These are phyloP conservation scores for Amanita phalloides DNA, from an alignment of 768 basidiomycete genomes.

Conservation along the genomic window DNA sequence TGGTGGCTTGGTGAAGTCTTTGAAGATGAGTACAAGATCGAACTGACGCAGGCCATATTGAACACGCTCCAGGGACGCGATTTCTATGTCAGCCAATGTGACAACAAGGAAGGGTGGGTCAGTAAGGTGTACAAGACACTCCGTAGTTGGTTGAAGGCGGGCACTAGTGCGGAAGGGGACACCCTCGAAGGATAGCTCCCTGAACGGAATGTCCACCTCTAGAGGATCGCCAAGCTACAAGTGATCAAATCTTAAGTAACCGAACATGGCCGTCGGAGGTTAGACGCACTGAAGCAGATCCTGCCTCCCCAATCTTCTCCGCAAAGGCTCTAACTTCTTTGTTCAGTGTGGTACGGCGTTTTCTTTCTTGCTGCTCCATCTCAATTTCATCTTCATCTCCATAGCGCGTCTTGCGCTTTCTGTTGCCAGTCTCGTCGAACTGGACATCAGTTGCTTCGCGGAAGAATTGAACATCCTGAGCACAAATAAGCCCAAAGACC, in stretches of 20 bases:
- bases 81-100: conserved; percentile 89
- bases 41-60: conserved; percentile 96
- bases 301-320: conserved; percentile 83
- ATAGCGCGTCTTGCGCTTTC: conserved; percentile 93
- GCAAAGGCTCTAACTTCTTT: conserved; percentile 92
- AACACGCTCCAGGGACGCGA: conserved; percentile 93
- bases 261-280: background rate
- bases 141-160: conserved; percentile 90
- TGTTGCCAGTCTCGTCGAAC: conserved; percentile 98
- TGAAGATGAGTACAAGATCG: conserved; percentile 94
- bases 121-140: conserved; percentile 90
- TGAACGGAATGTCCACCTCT: conserved; percentile 94
- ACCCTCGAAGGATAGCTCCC: conserved; percentile 93
- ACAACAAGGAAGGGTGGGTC: conserved; percentile 96
- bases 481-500: background rate
- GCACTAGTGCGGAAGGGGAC: conserved; percentile 95
- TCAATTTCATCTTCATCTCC: conserved; percentile 99
- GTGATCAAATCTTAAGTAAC: conserved; percentile 1
- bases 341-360: conserved; percentile 80
- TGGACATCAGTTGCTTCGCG: conserved; percentile 96
- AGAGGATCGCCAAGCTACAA: conserved; percentile 61
- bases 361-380: conserved; percentile 95
- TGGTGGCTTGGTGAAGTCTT: conserved; percentile 87
- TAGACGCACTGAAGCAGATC: conserved; percentile 54
- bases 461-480: conserved; percentile 93